Evolutionary conservation across 345 rosid species (phyloP), one percentile per base, ranked within the genome.

Genomic region (Populus deltoides): DNA sequence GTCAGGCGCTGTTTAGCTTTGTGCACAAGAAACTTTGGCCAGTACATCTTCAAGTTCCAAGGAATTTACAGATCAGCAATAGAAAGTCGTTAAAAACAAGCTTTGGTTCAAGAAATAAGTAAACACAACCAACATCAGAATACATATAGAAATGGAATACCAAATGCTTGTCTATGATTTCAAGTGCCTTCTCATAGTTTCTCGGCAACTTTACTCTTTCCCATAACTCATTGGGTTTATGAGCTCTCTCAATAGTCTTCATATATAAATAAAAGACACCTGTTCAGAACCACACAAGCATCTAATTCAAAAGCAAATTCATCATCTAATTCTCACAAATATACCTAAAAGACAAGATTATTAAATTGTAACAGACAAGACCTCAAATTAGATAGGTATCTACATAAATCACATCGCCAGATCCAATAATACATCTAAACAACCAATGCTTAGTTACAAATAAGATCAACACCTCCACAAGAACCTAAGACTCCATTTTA

Each of bases 231-330:
- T 90, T 86, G 1, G 99, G 98, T 84, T 82, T 91, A 84, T 94
- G 98, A 77, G 98, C 97, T 87, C 97, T 90, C 88, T 97, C 99
- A 71, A 92, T 97, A 29, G 98, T 91, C 87, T 94, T 94, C 97
- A 94, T 90, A 82, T 94, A 92, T 51, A 94, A 81, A 86, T 92
- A 94, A 82, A 97, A 97, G 39, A 97, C 93, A 62, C 98, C 98
- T 96, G 83, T 68, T 71, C 3, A 77, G 70, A 57, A 81, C 43
- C 66, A 83, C 1, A 33, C 31, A 8, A 22, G 47, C 13, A 16
- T 5, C 12, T 25, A 5, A 13, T 47, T 27, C 68, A 74, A 36
- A 51, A 66, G 22, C 33, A 65, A 24, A 72, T 20, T 18, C 8
- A 29, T n/a, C 29, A 59, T 59, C 65, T 9, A 24, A 59, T 59